These are phyloP conservation scores for Ceratocystis lukuohia DNA, from an alignment of 2,329 filamentous ascomycete genomes.

Conservation along the genomic window DNA sequence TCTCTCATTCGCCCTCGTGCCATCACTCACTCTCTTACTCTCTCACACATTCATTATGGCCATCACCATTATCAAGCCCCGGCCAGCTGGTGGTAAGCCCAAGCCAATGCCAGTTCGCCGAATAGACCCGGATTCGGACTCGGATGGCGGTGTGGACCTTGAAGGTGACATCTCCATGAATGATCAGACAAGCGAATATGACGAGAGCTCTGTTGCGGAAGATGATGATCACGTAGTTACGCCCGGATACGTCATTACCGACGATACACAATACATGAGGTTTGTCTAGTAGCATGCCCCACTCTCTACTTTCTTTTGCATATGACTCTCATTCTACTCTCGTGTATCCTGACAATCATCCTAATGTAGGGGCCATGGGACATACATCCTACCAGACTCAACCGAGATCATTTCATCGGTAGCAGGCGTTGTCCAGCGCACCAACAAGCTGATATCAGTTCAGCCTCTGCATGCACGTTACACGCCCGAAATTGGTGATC, in stretches of 20 bases:
- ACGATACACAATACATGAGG: constrained; percentile 95
- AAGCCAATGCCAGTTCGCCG: constrained; percentile 19
- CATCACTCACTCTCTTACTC: too few relatives aligned
- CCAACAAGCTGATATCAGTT: constrained; percentile 92
- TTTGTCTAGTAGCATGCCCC: constrained; percentile 26
- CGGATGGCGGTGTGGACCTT: constrained; percentile 34
- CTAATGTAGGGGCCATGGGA: constrained; percentile 70
- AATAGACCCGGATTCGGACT: constrained; percentile 27
- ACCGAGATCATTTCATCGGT: constrained; percentile 76
- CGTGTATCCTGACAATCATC: neutral
- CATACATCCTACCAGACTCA: constrained; percentile 52
- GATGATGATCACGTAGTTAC: constrained; percentile 54
- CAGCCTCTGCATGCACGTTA: constrained; percentile 84
- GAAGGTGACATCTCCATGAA: constrained; percentile 35
- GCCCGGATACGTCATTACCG: constrained; percentile 76
- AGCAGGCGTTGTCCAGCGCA: constrained; percentile 78
- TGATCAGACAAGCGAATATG: constrained; percentile 20
- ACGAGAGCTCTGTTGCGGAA: constrained; percentile 19
- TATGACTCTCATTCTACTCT: too few relatives aligned
- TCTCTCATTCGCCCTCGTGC: neutral
- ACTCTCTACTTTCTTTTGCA: neutral
- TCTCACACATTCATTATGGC: constrained; percentile 27
- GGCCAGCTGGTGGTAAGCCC: constrained; percentile 23
- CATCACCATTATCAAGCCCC: constrained; percentile 36
- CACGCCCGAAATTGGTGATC: constrained; percentile 87